A percentile compares a stretch with the other conserved stretches of the same genome.
phyloP scores from a whole-genome alignment of 129 eudicot species.

The Cynara cardunculus region DNA sequence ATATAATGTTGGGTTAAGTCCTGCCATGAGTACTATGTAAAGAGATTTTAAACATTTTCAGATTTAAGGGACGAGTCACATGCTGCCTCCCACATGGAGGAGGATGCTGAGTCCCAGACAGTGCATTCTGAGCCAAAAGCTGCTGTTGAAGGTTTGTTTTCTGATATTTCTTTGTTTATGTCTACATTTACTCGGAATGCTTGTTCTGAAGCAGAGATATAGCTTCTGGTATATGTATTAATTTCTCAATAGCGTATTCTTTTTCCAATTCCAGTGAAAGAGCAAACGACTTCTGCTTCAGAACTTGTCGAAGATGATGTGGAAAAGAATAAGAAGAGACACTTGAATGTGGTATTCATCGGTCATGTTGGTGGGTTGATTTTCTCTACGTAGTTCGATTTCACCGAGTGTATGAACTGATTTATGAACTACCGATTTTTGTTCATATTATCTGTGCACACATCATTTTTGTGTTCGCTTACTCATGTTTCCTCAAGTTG shows the following conservation, averaged over 20 bases:
- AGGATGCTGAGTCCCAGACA: conserved; percentile 14
- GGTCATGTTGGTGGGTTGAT: conserved; percentile 76
- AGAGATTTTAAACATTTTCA: neutral
- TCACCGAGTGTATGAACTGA: neutral
- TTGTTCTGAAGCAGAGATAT: neutral
- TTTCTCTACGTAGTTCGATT: neutral
- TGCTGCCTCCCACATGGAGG: conserved; percentile 17
- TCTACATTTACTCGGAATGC: neutral
- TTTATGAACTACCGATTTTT: neutral
- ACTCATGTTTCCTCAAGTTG: neutral
- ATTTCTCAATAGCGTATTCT: neutral
- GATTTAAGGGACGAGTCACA: conserved; percentile 34
- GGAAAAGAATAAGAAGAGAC: conserved; percentile 61
- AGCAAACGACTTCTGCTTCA: conserved; percentile 36
- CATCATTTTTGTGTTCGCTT: neutral
- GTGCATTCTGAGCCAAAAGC: conserved; percentile 21
- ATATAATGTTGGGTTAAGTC: neutral
- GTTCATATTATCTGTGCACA: neutral
- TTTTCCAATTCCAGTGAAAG: conserved; percentile 34
- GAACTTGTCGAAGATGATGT: conserved; percentile 42
- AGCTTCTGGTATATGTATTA: neutral
- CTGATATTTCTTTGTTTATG: neutral
- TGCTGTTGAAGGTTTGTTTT: conserved; percentile 30
- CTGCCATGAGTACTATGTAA: neutral
- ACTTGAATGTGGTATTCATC: conserved; percentile 87